These are phyloP conservation scores for Pulveroboletus ravenelii DNA, from an alignment of 768 basidiomycete species.

Conservation along the genomic window DNA sequence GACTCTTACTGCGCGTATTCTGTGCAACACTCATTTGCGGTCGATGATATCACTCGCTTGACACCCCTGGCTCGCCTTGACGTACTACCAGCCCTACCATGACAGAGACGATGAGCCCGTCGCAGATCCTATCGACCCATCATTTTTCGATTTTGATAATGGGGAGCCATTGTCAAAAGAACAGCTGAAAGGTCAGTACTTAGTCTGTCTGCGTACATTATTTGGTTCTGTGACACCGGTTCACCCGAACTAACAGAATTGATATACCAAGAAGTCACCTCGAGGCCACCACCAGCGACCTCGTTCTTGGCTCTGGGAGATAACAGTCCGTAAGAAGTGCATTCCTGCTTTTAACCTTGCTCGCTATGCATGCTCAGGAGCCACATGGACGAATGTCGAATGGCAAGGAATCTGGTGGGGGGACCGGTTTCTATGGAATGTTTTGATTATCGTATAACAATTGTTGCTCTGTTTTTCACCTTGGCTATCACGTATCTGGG, in stretches of 20 bases:
- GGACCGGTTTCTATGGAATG: background rate
- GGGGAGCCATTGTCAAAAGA: constrained; percentile 61
- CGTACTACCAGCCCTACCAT: constrained; percentile 62
- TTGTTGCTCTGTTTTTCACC: background rate
- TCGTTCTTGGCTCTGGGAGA: constrained; percentile 18
- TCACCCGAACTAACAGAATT: constrained; percentile 24
- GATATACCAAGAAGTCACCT: constrained; percentile 50
- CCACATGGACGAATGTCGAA: background rate
- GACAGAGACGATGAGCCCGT: constrained; percentile 87
- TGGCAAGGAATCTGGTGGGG: background rate
- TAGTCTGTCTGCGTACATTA: too few relatives aligned
- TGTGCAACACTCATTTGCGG: background rate
- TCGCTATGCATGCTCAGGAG: background rate
- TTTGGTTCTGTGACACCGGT: background rate
- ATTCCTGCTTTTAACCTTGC: background rate
- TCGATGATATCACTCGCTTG: background rate
- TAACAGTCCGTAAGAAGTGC: constrained; percentile 4
- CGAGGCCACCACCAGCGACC: constrained; percentile 8
- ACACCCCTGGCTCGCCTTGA: too few relatives aligned
- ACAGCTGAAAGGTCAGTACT: constrained; percentile 55
- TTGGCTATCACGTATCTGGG: background rate
- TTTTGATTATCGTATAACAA: background rate
- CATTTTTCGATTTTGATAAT: constrained; percentile 82
- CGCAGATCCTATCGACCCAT: constrained; percentile 68
- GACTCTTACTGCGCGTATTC: background rate